phyloP scores from a whole-genome alignment of 2,329 filamentous ascomycete genomes.

The Neonectria neomacrospora region DNA sequence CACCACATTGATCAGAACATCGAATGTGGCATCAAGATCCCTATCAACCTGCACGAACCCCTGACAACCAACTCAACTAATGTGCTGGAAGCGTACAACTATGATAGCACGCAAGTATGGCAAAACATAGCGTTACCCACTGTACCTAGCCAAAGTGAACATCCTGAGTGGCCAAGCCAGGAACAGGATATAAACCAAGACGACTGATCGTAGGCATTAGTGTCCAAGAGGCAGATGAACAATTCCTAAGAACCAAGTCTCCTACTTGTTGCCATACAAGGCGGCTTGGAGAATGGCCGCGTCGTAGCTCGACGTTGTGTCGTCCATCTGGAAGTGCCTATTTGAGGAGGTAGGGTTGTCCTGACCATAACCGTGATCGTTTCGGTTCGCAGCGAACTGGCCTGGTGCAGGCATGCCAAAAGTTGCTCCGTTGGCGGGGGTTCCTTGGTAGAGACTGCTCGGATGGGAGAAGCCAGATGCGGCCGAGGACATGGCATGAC shows the following conservation, averaged over 20 bases:
- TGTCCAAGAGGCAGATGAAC: constrained; percentile 4
- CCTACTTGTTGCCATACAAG: constrained; percentile 45
- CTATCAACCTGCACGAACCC: constrained; percentile 9
- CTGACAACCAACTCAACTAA: background rate
- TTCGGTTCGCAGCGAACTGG: constrained; percentile 29
- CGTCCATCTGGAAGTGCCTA: constrained; percentile 48
- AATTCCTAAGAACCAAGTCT: background rate
- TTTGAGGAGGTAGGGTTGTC: constrained; percentile 33
- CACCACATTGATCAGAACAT: constrained; percentile 18
- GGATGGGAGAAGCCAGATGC: constrained; percentile 57
- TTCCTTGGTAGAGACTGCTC: constrained; percentile 63
- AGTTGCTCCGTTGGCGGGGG: constrained; percentile 49
- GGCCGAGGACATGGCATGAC: constrained; percentile 44
- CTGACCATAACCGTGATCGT: constrained; percentile 31
- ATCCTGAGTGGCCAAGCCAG: constrained; percentile 31
- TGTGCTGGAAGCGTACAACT: constrained; percentile 6
- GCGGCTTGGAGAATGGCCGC: constrained; percentile 51
- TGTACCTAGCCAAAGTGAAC: background rate
- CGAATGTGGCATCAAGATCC: constrained; percentile 7
- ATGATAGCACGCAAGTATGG: constrained; percentile 9
- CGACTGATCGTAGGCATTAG: constrained; percentile 2
- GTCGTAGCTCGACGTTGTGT: constrained; percentile 50
- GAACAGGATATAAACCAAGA: constrained; percentile 18
- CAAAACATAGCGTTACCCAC: background rate
- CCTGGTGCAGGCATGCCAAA: constrained; percentile 31